Evolutionary conservation across 1,284 basidiomycete species (phyloP).

Genomic region (Fomitopsis pinicola): DNA sequence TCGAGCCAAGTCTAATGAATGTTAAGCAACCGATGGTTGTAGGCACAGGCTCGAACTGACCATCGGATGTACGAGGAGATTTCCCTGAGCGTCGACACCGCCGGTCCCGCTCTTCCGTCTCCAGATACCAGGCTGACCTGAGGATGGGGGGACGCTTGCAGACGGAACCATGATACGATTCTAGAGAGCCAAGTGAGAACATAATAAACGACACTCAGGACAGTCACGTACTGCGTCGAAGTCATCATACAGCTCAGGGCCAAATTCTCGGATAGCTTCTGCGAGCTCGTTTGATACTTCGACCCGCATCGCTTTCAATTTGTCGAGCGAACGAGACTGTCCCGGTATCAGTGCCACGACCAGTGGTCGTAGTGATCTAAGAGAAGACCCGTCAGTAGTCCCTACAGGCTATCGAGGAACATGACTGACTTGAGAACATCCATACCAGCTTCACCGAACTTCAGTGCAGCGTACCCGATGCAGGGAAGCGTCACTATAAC

Average conservation of each 20-base stretch:
- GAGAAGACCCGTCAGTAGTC: constrained; percentile 7
- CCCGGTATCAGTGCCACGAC: constrained; percentile 90
- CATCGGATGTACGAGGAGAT: constrained; percentile 80
- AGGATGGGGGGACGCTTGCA: constrained; percentile 76
- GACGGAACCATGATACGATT: constrained; percentile 83
- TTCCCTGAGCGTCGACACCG: constrained; percentile 75
- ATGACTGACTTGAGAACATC: constrained; percentile 91
- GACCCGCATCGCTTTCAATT: constrained; percentile 76
- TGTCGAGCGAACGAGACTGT: constrained; percentile 82
- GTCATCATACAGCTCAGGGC: constrained; percentile 84
- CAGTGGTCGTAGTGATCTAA: constrained; percentile 87
- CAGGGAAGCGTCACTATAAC: constrained; percentile 78
- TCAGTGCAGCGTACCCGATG: constrained; percentile 92
- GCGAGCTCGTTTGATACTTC: constrained; percentile 86
- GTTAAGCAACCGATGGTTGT: not conserved
- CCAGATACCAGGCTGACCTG: constrained; percentile 64
- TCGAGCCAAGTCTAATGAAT: constrained; percentile 77
- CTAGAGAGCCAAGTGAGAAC: constrained; percentile 32
- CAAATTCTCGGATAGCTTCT: constrained; percentile 87
- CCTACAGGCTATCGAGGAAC: constrained; percentile 29
- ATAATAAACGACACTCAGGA: not conserved
- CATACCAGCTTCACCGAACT: constrained; percentile 98
- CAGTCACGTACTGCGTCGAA: constrained; percentile 67
- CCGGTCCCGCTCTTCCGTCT: constrained; percentile 70
- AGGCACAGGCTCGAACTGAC: constrained; percentile 23